Percentiles rank a stretch among this genome's conserved stretches.
These are phyloP conservation scores for Thalassiosira ordinaria DNA, from an alignment of 352 stramenopile species.

Conservation along the genomic window DNA sequence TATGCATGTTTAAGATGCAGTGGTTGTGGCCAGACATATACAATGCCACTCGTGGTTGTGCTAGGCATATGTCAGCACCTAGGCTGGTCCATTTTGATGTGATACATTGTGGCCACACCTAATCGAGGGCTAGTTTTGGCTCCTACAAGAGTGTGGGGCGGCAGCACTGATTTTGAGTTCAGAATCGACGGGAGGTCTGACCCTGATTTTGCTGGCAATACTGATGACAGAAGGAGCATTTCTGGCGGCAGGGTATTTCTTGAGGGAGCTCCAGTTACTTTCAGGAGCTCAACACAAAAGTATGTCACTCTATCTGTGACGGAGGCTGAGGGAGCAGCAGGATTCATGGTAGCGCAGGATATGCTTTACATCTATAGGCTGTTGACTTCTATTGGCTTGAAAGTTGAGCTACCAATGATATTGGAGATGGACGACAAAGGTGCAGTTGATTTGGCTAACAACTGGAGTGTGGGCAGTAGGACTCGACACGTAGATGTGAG, in stretches of 20 bases:
- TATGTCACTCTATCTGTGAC: slow-evolving; percentile 49
- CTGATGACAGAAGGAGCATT: slow-evolving; percentile 37
- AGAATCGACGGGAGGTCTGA: slow-evolving; percentile 45
- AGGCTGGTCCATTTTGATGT: slow-evolving; percentile 31
- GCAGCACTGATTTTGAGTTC: slow-evolving; percentile 45
- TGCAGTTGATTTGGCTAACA: slow-evolving; percentile 50
- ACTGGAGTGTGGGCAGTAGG: neutral
- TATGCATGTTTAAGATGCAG: slow-evolving; percentile 46
- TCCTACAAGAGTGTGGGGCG: slow-evolving; percentile 44
- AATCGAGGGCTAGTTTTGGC: slow-evolving; percentile 38
- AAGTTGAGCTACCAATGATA: slow-evolving; percentile 58
- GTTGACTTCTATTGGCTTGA: slow-evolving; percentile 47
- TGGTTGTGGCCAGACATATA: slow-evolving; percentile 40
- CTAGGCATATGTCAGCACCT: slow-evolving; percentile 27
- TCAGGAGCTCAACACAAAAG: slow-evolving; percentile 31
- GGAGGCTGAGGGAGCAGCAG: slow-evolving; percentile 53
- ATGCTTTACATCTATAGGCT: slow-evolving; percentile 55
- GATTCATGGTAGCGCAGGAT: slow-evolving; percentile 48
- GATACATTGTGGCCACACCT: slow-evolving; percentile 21
- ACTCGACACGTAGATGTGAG: neutral
- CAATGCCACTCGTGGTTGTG: slow-evolving; percentile 22
- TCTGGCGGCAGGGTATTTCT: slow-evolving; percentile 31
- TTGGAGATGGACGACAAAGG: slow-evolving; percentile 65
- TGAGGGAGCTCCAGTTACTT: slow-evolving; percentile 21
- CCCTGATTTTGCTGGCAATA: slow-evolving; percentile 50